Evolutionary conservation across 108 stramenopile genomes (phyloP).

Genomic region (Cyclotella cryptica): DNA sequence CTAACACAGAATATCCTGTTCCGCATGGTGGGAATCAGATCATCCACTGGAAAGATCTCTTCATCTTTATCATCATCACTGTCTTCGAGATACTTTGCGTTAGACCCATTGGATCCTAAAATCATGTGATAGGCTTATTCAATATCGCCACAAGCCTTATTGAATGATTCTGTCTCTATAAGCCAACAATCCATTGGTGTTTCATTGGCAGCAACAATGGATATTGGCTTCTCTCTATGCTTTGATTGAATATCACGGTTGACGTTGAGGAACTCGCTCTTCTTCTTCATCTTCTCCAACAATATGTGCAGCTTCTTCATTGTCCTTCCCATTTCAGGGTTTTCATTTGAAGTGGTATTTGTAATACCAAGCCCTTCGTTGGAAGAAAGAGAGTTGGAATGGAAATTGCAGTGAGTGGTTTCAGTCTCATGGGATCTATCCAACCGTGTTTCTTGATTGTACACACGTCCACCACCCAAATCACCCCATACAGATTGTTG

Average conservation of each 20-base stretch:
- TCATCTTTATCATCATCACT: constrained; percentile 14
- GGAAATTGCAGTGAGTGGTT: constrained; percentile 9
- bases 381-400: constrained; percentile 11
- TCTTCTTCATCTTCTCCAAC: background rate
- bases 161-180: constrained; percentile 4
- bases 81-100: constrained; percentile 9
- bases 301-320: background rate
- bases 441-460: background rate
- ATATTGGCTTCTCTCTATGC: background rate
- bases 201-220: background rate
- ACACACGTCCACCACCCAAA: background rate
- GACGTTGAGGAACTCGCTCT: background rate
- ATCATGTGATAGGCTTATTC: background rate
- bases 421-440: background rate
- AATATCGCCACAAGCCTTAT: constrained; percentile 9
- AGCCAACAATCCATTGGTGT: constrained; percentile 5
- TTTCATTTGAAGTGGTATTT: background rate
- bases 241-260: background rate
- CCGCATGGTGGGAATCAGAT: background rate
- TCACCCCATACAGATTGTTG: constrained; percentile 14
- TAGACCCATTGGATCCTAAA: background rate
- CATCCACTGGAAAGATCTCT: constrained; percentile 1
- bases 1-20: background rate
- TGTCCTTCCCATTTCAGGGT: background rate
- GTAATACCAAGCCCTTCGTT: constrained; percentile 12